Conservation (phyloP, 805 yeast genomes). For the Wickerhamomyces queroliae region DNA sequence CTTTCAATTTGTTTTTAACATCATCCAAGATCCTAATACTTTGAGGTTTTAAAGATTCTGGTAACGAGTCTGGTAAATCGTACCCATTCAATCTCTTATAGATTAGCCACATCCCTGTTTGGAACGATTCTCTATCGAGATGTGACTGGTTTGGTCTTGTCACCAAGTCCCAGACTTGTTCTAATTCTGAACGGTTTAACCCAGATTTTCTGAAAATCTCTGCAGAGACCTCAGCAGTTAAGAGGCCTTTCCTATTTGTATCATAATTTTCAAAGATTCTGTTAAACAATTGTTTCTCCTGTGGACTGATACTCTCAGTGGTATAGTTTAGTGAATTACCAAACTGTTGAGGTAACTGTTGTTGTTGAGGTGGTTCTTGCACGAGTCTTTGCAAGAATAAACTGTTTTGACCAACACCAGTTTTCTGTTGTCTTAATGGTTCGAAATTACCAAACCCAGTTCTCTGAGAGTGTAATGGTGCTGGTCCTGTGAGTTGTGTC, state of each 20-base stretch:
- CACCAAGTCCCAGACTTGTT: conserved; percentile 83
- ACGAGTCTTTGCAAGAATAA: conserved; percentile 46
- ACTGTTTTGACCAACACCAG: conserved; percentile 38
- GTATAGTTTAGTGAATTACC: conserved; percentile 26
- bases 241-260: conserved; percentile 54
- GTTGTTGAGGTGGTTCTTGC: conserved; percentile 43
- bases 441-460: conserved; percentile 40
- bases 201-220: conserved; percentile 89
- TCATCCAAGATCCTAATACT: conserved; percentile 71
- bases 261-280: conserved; percentile 91
- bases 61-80: conserved; percentile 73
- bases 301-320: conserved; percentile 57
- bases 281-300: conserved; percentile 82
- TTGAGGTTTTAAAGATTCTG: conserved; percentile 89
- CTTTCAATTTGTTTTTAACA: conserved; percentile 49
- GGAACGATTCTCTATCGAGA: conserved; percentile 87
- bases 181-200: conserved; percentile 79
- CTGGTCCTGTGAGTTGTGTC: conserved; percentile 5
- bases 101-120: conserved; percentile 95
- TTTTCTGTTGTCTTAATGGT: conserved; percentile 36
- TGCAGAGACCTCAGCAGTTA: conserved; percentile 84
- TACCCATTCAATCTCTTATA: conserved; percentile 86
- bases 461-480: conserved; percentile 48
- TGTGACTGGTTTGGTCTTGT: conserved; percentile 83
- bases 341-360: conserved; percentile 12